phyloP scores from a whole-genome alignment of 495 filamentous ascomycete genomes.

The Jackrogersella minutella region DNA sequence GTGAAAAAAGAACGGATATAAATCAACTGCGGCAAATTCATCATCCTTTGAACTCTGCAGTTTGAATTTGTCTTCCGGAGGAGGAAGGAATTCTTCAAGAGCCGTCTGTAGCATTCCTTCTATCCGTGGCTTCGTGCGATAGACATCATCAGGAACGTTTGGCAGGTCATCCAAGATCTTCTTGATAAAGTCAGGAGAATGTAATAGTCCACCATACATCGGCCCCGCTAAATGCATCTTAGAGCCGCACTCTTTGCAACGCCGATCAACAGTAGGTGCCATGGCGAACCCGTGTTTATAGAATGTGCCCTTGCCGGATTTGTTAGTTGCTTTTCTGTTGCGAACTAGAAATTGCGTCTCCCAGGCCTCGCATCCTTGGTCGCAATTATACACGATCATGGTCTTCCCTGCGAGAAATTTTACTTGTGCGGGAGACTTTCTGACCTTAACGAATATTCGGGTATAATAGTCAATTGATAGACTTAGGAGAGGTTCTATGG shows the following conservation, averaged over 20 bases:
- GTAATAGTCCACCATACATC: constrained; percentile 92
- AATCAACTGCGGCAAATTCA: constrained; percentile 67
- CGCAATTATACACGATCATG: constrained; percentile 93
- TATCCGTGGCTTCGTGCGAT: constrained; percentile 80
- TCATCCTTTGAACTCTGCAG: constrained; percentile 47
- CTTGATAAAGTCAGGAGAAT: constrained; percentile 81
- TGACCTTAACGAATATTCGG: constrained; percentile 87
- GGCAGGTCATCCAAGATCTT: constrained; percentile 74
- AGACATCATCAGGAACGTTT: constrained; percentile 65
- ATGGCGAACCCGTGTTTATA: constrained; percentile 78
- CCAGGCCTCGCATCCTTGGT: constrained; percentile 89
- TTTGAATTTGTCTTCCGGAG: constrained; percentile 43
- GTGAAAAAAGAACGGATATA: constrained; percentile 87
- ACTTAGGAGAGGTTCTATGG: constrained; percentile 90
- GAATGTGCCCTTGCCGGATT: constrained; percentile 69
- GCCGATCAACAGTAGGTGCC: constrained; percentile 66
- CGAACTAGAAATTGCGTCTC: constrained; percentile 75
- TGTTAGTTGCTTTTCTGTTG: constrained; percentile 68
- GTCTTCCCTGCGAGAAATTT: constrained; percentile 89
- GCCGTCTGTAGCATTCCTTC: constrained; percentile 92
- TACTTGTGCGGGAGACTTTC: constrained; percentile 78
- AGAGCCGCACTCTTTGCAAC: constrained; percentile 83
- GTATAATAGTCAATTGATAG: constrained; percentile 95
- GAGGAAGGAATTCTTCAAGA: constrained; percentile 71
- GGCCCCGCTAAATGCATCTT: constrained; percentile 89